Evolutionary conservation across 2,329 filamentous ascomycete genomes (phyloP), one percentile per base, ranked within the genome.

Genomic region (Aspergillus sp.): DNA sequence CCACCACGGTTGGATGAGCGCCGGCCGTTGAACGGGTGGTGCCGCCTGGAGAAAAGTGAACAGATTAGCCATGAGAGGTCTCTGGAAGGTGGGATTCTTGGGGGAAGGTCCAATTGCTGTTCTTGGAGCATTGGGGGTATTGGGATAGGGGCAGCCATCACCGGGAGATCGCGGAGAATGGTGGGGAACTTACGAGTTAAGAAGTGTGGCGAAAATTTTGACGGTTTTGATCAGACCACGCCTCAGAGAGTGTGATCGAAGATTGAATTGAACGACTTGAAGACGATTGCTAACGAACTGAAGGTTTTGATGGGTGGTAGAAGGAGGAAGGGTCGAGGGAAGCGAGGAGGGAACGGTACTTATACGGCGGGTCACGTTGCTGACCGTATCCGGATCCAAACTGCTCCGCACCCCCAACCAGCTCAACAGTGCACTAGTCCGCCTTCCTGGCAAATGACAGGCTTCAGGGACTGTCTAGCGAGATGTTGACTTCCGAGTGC

Each of bases 181-280:
- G 32, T 36, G 32, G 41, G 6, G 19, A 21, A 82, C 92, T 79
- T 86, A 96, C 93, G 92, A 96, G 87, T 95, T 95, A 71, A 97
- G 89, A 73, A 96, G 90, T 83, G 96, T 97, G 85, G 92, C 94
- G 89, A 96, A 97, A 93, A 92, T 96, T 83, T 91, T 96, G 91
- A 86, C 89, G 88, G 83, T 84, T 70, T 36, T 74, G 75, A 66
- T 69, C 74, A 81, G 88, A 90, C 81, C 86, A 87, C 83, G 73
- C 78, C 81, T 77, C 78, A 70, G 63, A 67, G 80, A 83, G 85
- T 84, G 84, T 64, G 65, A 66, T 62, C 59, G 54, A 57, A 63
- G 39, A 23, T 84, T 85, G 68, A 73, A 65, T 65, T 15, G 38
- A 61, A 70, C 63, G 60, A 66, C 60, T 62, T 58, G 72, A 70